Evolutionary conservation across 1,139 yeast genomes (phyloP), one percentile per base, ranked within the genome.

Genomic region (Pichia sp.): DNA sequence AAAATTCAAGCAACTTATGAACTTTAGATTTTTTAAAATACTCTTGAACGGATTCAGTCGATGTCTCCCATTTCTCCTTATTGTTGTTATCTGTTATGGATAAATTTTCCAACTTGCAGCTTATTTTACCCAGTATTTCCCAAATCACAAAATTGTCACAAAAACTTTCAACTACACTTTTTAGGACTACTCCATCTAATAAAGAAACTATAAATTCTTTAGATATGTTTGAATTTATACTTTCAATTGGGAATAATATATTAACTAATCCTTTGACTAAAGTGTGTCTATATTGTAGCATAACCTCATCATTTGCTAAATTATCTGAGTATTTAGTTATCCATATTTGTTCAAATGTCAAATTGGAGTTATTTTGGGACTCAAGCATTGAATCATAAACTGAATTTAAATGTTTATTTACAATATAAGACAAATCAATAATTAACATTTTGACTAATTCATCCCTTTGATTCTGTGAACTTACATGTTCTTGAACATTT

Each of bases 131-230:
- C 13, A 71, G 54, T 7, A 73, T 59, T 32, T 69, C 73, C 63
- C 74, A 70, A 7, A 74, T 48, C 63, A 71, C 65, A 66, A 73
- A 74, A 32, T 73, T 73, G 50, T 73, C 75, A 24, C 72, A 64
- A 23, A 76, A 52, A 53, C 72, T 71, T 15, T 69, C 71, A 2
- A 73, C 56, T 1, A 68, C 57, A 45, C 67, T 73, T 40, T 61
- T 60, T 40, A 77, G 50, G 0, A 72, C 63, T 42, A 74, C 55
- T 46, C 73, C 77, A 39, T 69, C 65, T n/a, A 75, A 40, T 9
- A 76, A 54, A 0, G 72, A 60, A 3, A 67, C 57, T 3, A 74
- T 53, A 42, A 77, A 67, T 18, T 67, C 60, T 15, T 59, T 55
- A 0, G 72, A 71, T 8, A 73, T 55, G 2, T 61, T 59, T 0